These are phyloP conservation scores for Aspergillus pseudoterreus DNA, from an alignment of 2,329 filamentous ascomycete species.

Conservation along the genomic window DNA sequence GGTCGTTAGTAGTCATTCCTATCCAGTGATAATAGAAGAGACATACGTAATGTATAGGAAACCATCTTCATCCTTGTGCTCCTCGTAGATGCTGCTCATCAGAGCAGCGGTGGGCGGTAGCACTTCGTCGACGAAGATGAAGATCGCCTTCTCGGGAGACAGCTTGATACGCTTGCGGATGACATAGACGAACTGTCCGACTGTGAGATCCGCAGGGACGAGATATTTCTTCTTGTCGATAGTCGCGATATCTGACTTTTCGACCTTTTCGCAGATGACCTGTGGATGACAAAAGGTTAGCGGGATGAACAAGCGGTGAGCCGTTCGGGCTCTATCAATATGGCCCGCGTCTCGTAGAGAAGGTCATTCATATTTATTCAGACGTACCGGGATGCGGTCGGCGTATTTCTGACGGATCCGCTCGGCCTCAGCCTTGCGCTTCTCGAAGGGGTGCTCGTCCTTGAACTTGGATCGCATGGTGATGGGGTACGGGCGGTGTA, in stretches of 20 bases:
- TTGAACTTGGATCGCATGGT: slow-evolving; percentile 99
- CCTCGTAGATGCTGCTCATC: slow-evolving; percentile 99
- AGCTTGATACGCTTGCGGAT: slow-evolving; percentile 99
- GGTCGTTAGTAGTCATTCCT: not conserved
- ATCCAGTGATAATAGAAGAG: not conserved
- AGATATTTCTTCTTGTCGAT: slow-evolving; percentile 99
- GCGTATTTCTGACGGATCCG: slow-evolving; percentile 98
- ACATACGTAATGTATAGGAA: slow-evolving; percentile 96
- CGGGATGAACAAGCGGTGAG: slow-evolving; percentile 29
- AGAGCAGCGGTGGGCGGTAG: slow-evolving; percentile 93
- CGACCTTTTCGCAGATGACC: slow-evolving; percentile 99
- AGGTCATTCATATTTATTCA: not conserved
- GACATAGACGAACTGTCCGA: slow-evolving; percentile 99
- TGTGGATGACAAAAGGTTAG: slow-evolving; percentile 40
- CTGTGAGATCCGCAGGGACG: slow-evolving; percentile 93
- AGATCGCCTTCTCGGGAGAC: slow-evolving; percentile 98
- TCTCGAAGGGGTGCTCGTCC: slow-evolving; percentile 99
- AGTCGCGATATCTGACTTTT: slow-evolving; percentile 98
- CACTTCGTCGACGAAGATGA: slow-evolving; percentile 99
- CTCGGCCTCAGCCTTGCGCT: slow-evolving; percentile 99
- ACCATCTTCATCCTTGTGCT: slow-evolving; percentile 86
- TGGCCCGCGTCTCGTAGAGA: not conserved
- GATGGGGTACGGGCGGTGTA: slow-evolving; percentile 20
- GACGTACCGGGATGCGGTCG: slow-evolving; percentile 90
- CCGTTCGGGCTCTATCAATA: not conserved